phyloP scores from a whole-genome alignment of 2,329 filamentous ascomycete genomes.

The Herpotrichia juniperi region DNA sequence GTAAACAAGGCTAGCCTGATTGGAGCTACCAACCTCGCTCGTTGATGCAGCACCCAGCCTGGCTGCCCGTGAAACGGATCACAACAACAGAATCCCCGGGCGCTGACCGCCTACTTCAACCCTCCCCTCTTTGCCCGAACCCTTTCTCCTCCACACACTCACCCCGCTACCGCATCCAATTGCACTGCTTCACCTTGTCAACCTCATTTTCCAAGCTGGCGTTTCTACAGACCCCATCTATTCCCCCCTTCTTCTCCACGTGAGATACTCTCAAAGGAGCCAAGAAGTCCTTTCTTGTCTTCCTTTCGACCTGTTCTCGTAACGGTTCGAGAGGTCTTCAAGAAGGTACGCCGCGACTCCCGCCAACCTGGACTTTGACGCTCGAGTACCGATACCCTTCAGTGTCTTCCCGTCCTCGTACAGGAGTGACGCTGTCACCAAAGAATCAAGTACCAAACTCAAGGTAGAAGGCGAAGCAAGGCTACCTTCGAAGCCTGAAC shows the following conservation, averaged over 20 bases:
- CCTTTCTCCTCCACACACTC: slow-evolving; percentile 42
- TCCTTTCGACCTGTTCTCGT: slow-evolving; percentile 65
- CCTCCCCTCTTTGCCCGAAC: slow-evolving; percentile 37
- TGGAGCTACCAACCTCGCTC: slow-evolving; percentile 29
- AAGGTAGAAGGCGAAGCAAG: slow-evolving; percentile 91
- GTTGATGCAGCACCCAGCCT: slow-evolving; percentile 11
- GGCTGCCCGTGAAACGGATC: slow-evolving; percentile 24
- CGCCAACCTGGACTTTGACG: slow-evolving; percentile 99
- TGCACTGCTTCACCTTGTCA: slow-evolving; percentile 38
- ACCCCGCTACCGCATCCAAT: slow-evolving; percentile 47
- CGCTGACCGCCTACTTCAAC: slow-evolving; percentile 40
- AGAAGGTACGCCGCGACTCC: slow-evolving; percentile 77
- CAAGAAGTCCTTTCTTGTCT: slow-evolving; percentile 66
- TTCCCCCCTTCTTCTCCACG: slow-evolving; percentile 28
- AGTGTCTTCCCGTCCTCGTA: slow-evolving; percentile 99
- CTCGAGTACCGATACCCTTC: slow-evolving; percentile 96
- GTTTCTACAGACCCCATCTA: slow-evolving; percentile 23
- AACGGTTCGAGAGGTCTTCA: slow-evolving; percentile 66
- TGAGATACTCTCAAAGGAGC: slow-evolving; percentile 43
- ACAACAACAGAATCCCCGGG: slow-evolving; percentile 32
- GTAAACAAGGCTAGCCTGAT: slow-evolving; percentile 28
- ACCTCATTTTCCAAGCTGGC: slow-evolving; percentile 40
- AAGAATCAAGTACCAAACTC: slow-evolving; percentile 66
- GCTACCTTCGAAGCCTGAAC: slow-evolving; percentile 72
- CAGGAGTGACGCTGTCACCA: slow-evolving; percentile 71